Evolutionary conservation across 805 yeast species (phyloP), one percentile per base, ranked within the genome.

Genomic region (Teunomyces barrocoloradensis): DNA sequence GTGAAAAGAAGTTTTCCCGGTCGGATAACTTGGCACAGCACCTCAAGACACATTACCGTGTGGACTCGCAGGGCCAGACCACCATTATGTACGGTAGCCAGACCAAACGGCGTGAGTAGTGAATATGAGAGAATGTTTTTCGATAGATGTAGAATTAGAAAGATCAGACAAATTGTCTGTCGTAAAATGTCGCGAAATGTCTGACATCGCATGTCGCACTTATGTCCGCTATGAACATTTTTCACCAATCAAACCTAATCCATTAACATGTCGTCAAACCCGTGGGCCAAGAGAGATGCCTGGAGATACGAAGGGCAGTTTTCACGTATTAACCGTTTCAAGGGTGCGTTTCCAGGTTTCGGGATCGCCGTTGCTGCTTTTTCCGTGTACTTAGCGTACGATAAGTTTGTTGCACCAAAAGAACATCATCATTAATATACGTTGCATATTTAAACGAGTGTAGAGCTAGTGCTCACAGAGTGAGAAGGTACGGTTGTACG

Each of bases 261-360:
- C 9, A 17, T 7, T 32, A 13, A 32, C 25, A 37, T 37, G 40
- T 44, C 44, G 52, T 50, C 55, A 40, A 61, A 62, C 55, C 66
- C 67, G 36, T 63, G 66, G 65, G 65, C 65, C 37, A 63, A 62
- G 49, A 84, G 95, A 77, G 96, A 88, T 65, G 94, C 95, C 41
- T 88, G 96, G 96, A 84, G 96, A 76, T 85, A 82, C 69, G 84
- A 82, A 60, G 95, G 94, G 50, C 87, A 83, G 45, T 89, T 89
- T 72, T 77, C 87, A 45, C 81, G 89, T 57, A 68, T 70, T 43
- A 81, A 84, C 68, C 75, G 94, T 57, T 84, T 81, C 66, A 82
- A 77, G 59, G 82, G 82, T 48, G 77, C 87, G 12, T 80, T 89
- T 61, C 96, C 96, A 3, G 96, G 96, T 2, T 75, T 88, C 43